Base-by-base conservation (phyloP, 768 basidiomycete species). In the Panellus pusillus region DNA sequence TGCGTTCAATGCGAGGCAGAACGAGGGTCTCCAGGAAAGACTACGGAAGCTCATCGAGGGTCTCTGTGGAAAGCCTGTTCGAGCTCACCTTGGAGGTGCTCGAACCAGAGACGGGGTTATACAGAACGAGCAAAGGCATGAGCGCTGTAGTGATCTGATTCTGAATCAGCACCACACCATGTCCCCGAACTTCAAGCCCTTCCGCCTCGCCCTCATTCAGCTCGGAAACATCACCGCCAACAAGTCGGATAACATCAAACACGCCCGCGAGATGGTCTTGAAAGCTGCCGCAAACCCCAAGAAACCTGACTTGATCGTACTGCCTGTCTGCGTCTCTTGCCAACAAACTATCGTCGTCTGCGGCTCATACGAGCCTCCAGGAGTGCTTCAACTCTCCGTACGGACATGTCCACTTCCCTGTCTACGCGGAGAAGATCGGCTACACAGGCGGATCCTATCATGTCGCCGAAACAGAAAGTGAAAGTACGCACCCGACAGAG, bases 371-470 rank as follows among this genome's bases (percentile, higher is more conserved):
- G 38, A 32, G 44, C 20, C 35, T 24, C 13, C 54, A 91, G 91
- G 92, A 91, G 80, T 92, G 84, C 69, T 94, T 93, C 70, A 91
- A 93, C 65, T 91, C 89, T 4, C 90, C 90, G 0, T 93, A 93
- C 61, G 89, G 91, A 0, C 81, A 86, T 60, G 72, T 74, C 3
- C 81, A 90, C 65, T 97, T 98, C 65, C 89, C 91, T 0, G 76
- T 83, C 9, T 88, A 93, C 62, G 90, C 92, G 0, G 94, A 96
- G 70, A 78, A 73, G 3, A 91, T 95, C 47, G 82, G 76, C 4
- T 92, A 76, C 65, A 74, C 66, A 9, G 87, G 82, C 3, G 66
- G 81, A 61, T 66, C 73, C 9, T 93, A 88, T 61, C 79, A 90
- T 55, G 63, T 79, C 5, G 66, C 69, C 0, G 70, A 72, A 43